Percentiles rank a stretch among this genome's conserved stretches.
Conservation (phyloP, 768 basidiomycete genomes). For the Boletus coccyginus region DNA sequence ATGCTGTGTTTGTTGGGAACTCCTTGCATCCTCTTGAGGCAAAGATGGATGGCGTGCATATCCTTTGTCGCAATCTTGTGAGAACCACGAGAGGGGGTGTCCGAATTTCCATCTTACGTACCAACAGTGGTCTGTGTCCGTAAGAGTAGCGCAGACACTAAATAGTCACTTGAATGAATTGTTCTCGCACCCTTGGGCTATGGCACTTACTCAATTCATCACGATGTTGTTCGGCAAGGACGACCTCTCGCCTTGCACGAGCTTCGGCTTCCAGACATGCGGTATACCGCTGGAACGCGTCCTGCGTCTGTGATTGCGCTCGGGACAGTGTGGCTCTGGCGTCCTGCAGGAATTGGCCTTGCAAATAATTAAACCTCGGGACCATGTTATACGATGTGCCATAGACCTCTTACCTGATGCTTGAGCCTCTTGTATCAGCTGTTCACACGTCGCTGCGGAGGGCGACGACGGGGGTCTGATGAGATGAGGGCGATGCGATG, state of each 20-base stretch:
- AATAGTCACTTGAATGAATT: conserved; percentile 15
- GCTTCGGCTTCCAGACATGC: conserved; percentile 65
- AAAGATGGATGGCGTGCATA: conserved; percentile 32
- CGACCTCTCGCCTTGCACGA: conserved; percentile 63
- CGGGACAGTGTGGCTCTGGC: conserved; percentile 58
- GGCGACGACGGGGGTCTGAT: conserved; percentile 51
- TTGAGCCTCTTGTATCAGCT: conserved; percentile 55
- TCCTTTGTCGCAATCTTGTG: conserved; percentile 27
- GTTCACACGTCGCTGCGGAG: conserved; percentile 47
- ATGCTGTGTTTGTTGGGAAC: conserved; percentile 30
- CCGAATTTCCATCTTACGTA: conserved; percentile 23
- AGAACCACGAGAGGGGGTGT: conserved; percentile 14
- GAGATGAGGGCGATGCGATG: conserved; percentile 33
- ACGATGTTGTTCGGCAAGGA: conserved; percentile 63
- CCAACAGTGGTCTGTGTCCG: conserved; percentile 34
- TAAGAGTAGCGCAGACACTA: conserved; percentile 35
- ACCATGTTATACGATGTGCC: conserved; percentile 2
- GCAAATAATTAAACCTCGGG: conserved; percentile 10
- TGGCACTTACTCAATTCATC: conserved; percentile 50
- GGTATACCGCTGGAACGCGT: conserved; percentile 67
- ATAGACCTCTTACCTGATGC: conserved; percentile 50
- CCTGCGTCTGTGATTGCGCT: conserved; percentile 70
- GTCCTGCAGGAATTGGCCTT: conserved; percentile 62
- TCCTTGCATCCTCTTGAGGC: conserved; percentile 29
- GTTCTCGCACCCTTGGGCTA: conserved; percentile 13